Percentiles rank a stretch among this genome's conserved stretches.
Conservation (phyloP, 2,329 filamentous ascomycete genomes). For the Tolypocladium pustulatum region DNA sequence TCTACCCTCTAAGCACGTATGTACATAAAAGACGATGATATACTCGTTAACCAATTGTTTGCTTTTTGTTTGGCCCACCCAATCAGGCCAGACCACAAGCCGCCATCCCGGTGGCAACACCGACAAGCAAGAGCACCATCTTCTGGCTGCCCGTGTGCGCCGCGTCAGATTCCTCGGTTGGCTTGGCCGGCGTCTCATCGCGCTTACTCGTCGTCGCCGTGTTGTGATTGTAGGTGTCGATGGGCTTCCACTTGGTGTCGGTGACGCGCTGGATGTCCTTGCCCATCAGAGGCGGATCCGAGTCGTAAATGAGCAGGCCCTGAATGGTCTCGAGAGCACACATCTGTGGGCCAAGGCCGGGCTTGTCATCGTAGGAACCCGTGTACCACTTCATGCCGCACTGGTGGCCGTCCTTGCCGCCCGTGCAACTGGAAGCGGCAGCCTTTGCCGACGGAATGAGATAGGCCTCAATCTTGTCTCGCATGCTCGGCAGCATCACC, state of each 20-base stretch:
- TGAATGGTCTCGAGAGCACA: constrained; percentile 53
- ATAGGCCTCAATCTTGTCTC: constrained; percentile 31
- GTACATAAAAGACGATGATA: neutral
- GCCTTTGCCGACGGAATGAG: constrained; percentile 43
- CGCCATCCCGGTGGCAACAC: neutral
- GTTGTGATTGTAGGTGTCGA: constrained; percentile 7
- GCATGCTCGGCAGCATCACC: constrained; percentile 44
- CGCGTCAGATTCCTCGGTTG: constrained; percentile 1
- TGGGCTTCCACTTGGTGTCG: constrained; percentile 11
- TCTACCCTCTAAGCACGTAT: neutral
- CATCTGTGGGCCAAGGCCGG: constrained; percentile 54
- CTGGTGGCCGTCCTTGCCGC: constrained; percentile 36
- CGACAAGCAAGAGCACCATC: neutral
- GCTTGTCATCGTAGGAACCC: constrained; percentile 41
- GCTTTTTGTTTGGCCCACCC: neutral
- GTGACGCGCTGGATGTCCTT: constrained; percentile 36
- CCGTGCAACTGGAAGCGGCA: constrained; percentile 46
- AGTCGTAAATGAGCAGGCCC: constrained; percentile 38
- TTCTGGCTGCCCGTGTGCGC: neutral
- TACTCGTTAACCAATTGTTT: neutral
- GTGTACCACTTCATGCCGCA: constrained; percentile 57
- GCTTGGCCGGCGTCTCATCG: neutral
- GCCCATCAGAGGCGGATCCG: constrained; percentile 33
- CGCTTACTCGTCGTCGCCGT: constrained; percentile 1
- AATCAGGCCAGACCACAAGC: constrained; percentile 1